Conservation (phyloP, 2,329 filamentous ascomycete genomes). For the Tolypocladium tropicale region DNA sequence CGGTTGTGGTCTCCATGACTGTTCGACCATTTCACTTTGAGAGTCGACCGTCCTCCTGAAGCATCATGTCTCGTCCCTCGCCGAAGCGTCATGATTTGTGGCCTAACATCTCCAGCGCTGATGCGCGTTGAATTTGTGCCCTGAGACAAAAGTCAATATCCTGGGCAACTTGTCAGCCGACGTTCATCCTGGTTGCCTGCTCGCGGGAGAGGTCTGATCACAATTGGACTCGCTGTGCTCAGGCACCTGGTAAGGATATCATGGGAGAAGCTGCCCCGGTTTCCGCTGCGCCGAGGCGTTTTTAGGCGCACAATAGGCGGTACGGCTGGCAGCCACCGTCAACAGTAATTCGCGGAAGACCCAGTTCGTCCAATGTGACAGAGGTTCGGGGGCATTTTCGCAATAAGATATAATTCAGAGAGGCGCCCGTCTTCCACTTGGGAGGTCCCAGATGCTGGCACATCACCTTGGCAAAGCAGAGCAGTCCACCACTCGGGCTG, state of each 20-base stretch:
- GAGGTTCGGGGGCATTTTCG: no score
- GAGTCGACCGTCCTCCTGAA: no score
- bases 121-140: neutral
- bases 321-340: neutral
- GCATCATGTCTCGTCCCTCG: neutral
- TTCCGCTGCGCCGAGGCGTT: neutral
- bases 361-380: neutral
- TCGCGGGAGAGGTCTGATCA: neutral
- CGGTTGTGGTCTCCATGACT: neutral
- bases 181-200: neutral
- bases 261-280: neutral
- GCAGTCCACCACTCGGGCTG: neutral
- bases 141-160: constrained; percentile 1
- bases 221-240: neutral
- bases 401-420: no score
- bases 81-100: neutral
- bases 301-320: neutral
- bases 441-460: no score
- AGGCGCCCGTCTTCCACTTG: no score
- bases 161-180: neutral
- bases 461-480: neutral
- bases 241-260: neutral
- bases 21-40: no score
- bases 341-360: neutral
- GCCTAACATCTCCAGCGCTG: neutral